Evolutionary conservation across 768 basidiomycete species (phyloP).

Genomic region (Trametes villosa): DNA sequence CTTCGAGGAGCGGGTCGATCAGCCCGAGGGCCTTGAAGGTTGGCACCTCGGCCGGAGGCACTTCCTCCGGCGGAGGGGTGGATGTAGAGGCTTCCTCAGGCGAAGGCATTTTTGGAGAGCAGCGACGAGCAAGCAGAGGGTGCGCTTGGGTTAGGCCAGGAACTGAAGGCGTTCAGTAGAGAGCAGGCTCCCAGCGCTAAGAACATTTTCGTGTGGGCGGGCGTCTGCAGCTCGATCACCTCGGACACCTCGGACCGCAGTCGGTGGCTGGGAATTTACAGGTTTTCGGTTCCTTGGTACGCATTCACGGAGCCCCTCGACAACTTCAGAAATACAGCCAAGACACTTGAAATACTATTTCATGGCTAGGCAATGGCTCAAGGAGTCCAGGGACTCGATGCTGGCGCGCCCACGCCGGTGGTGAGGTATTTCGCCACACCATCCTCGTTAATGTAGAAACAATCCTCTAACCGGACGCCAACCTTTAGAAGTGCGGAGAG

Average conservation of each 20-base stretch:
- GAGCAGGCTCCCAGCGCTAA: neutral
- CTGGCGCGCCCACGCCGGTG: conserved; percentile 63
- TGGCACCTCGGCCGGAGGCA: conserved; percentile 37
- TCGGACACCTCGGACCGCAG: neutral
- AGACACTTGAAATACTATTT: neutral
- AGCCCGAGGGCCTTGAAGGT: conserved; percentile 87
- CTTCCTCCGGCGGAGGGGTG: conserved; percentile 33
- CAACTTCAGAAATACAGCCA: too few relatives aligned
- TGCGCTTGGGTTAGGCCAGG: too few relatives aligned
- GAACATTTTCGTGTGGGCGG: conserved; percentile 9
- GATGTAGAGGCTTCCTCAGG: conserved; percentile 66
- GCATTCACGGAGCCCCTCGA: too few relatives aligned
- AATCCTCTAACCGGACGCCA: conserved; percentile 85
- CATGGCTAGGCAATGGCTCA: neutral
- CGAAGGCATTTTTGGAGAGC: conserved; percentile 51
- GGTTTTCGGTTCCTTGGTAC: too few relatives aligned
- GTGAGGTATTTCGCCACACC: conserved; percentile 66
- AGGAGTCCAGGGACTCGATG: conserved; percentile 42
- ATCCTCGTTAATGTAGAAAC: conserved; percentile 65
- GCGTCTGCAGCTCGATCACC: neutral
- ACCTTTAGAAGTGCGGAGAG: conserved; percentile 45
- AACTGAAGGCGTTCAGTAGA: conserved; percentile 3
- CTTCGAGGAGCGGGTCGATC: conserved; percentile 86
- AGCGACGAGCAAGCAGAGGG: neutral
- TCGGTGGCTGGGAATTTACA: too few relatives aligned